A percentile compares a stretch with the other conserved stretches of the same genome.
Evolutionary conservation across 176 grass and related monocot genomes (phyloP).

Genomic region (Tuctoria greenei): DNA sequence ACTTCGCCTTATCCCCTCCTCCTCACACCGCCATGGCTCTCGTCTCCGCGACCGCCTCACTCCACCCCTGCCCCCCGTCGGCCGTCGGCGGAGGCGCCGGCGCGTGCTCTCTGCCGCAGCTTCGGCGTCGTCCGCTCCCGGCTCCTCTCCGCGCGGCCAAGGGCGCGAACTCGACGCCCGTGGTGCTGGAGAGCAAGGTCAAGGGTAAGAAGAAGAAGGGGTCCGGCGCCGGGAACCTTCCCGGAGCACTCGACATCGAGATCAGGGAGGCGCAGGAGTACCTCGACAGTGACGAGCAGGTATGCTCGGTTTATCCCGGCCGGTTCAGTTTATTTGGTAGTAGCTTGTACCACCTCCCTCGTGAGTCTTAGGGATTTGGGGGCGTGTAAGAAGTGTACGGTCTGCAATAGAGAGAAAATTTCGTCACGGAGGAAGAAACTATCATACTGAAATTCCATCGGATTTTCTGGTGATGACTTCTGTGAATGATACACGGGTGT

Average conservation of each 20-base stretch:
- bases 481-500: neutral
- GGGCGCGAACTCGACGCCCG: constrained; percentile 21
- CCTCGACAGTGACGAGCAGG: constrained; percentile 67
- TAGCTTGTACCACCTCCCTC: neutral
- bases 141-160: constrained; percentile 25
- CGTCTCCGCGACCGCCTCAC: constrained; percentile 14
- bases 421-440: neutral
- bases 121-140: neutral
- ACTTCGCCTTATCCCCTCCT: constrained; percentile 33
- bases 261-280: constrained; percentile 72
- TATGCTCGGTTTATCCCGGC: neutral
- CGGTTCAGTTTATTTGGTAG: neutral
- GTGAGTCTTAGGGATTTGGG: neutral
- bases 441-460: neutral
- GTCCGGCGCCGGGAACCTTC: constrained; percentile 45
- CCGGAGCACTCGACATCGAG: constrained; percentile 61
- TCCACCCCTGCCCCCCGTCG: neutral
- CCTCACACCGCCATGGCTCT: constrained; percentile 30
- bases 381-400: too few relatives aligned
- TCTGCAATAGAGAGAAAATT: neutral
- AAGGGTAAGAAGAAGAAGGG: constrained; percentile 59
- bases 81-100: neutral
- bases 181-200: constrained; percentile 43
- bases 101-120: neutral
- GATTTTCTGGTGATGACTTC: neutral